These are phyloP conservation scores for Pascua sp. DNA, from an alignment of 1,284 basidiomycete species.

Conservation along the genomic window DNA sequence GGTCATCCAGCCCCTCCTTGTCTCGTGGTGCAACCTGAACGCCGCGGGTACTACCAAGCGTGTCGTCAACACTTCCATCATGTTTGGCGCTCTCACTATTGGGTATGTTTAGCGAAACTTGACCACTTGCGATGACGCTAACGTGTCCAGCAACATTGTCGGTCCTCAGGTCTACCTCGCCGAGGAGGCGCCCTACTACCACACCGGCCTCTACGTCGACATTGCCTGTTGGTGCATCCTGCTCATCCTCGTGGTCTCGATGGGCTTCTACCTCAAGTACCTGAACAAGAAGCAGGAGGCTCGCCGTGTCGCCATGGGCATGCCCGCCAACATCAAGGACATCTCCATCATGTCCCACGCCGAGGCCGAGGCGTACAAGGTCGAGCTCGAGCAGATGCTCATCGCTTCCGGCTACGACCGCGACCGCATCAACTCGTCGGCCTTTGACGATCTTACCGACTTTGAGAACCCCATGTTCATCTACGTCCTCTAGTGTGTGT, in stretches of 20 bases:
- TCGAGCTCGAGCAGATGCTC: constrained; percentile 20
- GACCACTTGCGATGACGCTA: too few species aligned
- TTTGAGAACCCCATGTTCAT: constrained; percentile 13
- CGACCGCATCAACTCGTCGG: constrained; percentile 18
- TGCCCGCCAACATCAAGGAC: constrained; percentile 40
- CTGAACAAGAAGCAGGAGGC: constrained; percentile 41
- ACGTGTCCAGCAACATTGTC: constrained; percentile 15
- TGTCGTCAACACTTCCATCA: constrained; percentile 36
- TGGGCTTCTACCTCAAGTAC: constrained; percentile 38
- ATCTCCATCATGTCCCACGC: constrained; percentile 34
- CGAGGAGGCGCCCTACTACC: constrained; percentile 33
- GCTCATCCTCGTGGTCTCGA: constrained; percentile 34
- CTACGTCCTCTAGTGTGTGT: constrained; percentile 9
- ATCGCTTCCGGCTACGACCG: constrained; percentile 16
- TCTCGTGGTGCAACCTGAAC: constrained; percentile 42
- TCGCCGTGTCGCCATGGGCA: constrained; percentile 36
- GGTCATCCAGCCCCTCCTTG: constrained; percentile 36
- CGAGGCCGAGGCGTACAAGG: constrained; percentile 31
- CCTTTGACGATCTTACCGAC: constrained; percentile 23
- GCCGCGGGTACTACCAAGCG: constrained; percentile 44
- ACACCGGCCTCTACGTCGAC: constrained; percentile 43
- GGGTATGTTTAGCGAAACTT: constrained; percentile 3
- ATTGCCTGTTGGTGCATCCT: constrained; percentile 34
- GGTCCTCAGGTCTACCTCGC: constrained; percentile 43
- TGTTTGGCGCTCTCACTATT: constrained; percentile 30